phyloP scores from a whole-genome alignment of 179 eudicot species.

The Spinacia oleracea region DNA sequence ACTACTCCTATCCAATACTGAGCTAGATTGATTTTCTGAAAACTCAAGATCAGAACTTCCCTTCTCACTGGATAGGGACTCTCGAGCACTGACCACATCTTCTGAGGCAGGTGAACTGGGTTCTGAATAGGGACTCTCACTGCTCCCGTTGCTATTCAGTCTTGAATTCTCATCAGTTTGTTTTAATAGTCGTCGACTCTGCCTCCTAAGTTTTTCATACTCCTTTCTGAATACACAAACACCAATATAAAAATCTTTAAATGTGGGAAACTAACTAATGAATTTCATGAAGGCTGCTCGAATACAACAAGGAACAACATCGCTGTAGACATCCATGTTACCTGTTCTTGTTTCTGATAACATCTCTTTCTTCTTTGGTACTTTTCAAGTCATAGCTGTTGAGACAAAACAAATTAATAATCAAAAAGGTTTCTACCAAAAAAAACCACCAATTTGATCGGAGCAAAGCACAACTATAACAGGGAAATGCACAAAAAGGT shows the following conservation, averaged over 20 bases:
- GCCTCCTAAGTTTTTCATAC: conserved; percentile 74
- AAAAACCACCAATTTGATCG: neutral
- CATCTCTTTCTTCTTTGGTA: conserved; percentile 72
- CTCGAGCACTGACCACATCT: conserved; percentile 75
- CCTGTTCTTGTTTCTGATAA: conserved; percentile 61
- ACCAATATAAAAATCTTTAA: neutral
- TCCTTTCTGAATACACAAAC: conserved; percentile 56
- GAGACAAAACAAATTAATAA: conserved; percentile 26
- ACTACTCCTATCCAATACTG: conserved; percentile 38
- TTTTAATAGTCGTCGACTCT: conserved; percentile 57
- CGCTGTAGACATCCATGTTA: conserved; percentile 8
- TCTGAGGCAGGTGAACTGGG: conserved; percentile 62
- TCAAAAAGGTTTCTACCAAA: neutral
- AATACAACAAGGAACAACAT: neutral
- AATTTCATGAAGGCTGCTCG: neutral
- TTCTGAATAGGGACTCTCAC: conserved; percentile 34
- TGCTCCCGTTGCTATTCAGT: conserved; percentile 32
- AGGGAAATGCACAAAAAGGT: neutral
- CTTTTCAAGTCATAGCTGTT: conserved; percentile 70
- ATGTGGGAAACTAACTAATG: neutral
- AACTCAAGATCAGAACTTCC: conserved; percentile 46
- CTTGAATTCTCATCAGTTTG: conserved; percentile 33
- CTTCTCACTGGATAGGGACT: conserved; percentile 77
- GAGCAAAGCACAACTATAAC: neutral
- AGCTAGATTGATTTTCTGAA: conserved; percentile 33